Evolutionary conservation across 495 filamentous ascomycete genomes (phyloP).

Genomic region (Platismatia glauca): DNA sequence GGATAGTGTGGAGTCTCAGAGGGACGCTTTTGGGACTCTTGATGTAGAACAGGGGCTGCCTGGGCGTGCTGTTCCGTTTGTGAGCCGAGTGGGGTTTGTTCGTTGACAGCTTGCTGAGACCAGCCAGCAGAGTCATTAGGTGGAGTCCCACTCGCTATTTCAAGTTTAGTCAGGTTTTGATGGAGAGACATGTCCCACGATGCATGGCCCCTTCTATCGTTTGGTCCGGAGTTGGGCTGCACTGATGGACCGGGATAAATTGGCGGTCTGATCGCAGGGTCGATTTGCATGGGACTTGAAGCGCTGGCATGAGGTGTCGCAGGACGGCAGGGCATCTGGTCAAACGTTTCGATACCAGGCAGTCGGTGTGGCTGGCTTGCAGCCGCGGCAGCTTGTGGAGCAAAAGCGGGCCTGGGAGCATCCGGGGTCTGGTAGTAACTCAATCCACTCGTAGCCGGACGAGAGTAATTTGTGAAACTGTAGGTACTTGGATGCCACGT

Average conservation of each 20-base stretch:
- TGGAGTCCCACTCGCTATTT: constrained; percentile 51
- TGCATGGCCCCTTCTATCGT: constrained; percentile 51
- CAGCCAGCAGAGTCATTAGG: constrained; percentile 47
- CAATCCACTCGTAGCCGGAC: constrained; percentile 51
- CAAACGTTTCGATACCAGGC: constrained; percentile 87
- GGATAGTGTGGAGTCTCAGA: constrained; percentile 26
- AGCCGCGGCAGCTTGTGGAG: constrained; percentile 38
- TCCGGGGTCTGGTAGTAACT: constrained; percentile 53
- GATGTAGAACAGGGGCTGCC: constrained; percentile 21
- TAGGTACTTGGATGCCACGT: constrained; percentile 87
- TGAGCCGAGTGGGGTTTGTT: constrained; percentile 25
- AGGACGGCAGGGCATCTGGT: constrained; percentile 55
- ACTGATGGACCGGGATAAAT: constrained; percentile 35
- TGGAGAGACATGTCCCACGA: constrained; percentile 75
- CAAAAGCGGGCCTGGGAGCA: constrained; percentile 44
- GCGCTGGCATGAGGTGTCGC: constrained; percentile 54
- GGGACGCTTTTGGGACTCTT: constrained; percentile 16
- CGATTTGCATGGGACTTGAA: constrained; percentile 61
- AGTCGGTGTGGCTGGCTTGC: constrained; percentile 50
- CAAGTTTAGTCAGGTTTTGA: constrained; percentile 61
- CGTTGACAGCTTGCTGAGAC: constrained; percentile 42
- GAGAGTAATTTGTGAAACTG: constrained; percentile 48
- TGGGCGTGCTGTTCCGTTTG: constrained; percentile 27
- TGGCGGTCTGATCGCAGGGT: constrained; percentile 40
- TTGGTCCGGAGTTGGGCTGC: constrained; percentile 41